Evolutionary conservation across 768 basidiomycete genomes (phyloP).

Genomic region (Suillus discolor): DNA sequence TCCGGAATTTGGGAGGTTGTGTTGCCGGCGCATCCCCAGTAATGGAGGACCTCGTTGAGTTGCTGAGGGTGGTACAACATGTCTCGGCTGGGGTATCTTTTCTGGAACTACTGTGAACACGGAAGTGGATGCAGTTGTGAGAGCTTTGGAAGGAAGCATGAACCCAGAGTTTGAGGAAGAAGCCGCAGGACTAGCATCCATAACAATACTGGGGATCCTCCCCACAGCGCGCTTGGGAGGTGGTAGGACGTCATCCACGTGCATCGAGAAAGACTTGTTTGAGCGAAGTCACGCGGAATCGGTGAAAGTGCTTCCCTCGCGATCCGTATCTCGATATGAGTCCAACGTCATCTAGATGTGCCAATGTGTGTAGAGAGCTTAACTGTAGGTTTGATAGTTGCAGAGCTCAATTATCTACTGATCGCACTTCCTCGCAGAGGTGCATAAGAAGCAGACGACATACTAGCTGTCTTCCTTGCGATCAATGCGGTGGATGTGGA

Average conservation of each 20-base stretch:
- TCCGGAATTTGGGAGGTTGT: not conserved
- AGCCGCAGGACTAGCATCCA: too few species aligned
- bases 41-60: conserved; percentile 22
- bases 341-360: not conserved
- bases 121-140: not conserved
- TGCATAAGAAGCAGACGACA: not conserved
- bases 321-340: conserved; percentile 1
- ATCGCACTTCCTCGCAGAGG: not conserved
- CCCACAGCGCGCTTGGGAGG: not conserved
- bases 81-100: not conserved
- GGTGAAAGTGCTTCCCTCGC: not conserved
- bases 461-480: not conserved
- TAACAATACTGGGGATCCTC: not conserved
- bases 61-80: not conserved
- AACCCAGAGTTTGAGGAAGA: not conserved
- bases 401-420: not conserved
- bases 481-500: not conserved
- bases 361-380: not conserved
- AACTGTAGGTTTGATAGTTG: not conserved
- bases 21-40: conserved; percentile 30
- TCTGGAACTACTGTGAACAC: not conserved
- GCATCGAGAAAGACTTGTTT: conserved; percentile 3
- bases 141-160: not conserved
- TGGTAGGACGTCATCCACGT: not conserved
- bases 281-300: not conserved